Conservation (phyloP, 2,329 filamentous ascomycete species). For the Coleophoma eucalyptorum region DNA sequence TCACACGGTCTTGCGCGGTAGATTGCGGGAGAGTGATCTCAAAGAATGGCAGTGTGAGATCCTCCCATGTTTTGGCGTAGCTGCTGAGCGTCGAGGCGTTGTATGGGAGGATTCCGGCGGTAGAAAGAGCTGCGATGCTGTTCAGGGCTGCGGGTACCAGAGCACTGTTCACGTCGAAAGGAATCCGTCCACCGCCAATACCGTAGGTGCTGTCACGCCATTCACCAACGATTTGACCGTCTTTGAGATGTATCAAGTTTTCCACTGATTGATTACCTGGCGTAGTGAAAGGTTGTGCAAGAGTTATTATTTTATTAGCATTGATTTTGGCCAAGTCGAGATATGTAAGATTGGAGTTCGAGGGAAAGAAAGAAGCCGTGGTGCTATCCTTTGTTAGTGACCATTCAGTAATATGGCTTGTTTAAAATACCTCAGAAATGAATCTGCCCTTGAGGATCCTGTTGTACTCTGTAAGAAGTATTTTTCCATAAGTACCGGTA, state of each 20-base stretch:
- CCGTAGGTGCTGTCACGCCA: constrained; percentile 61
- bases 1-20: constrained; percentile 41
- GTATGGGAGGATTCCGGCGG: constrained; percentile 34
- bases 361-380: constrained; percentile 42
- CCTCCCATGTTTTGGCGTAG: constrained; percentile 60
- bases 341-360: constrained; percentile 51
- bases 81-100: constrained; percentile 41
- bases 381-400: constrained; percentile 29
- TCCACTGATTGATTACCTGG: constrained; percentile 39
- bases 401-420: background rate
- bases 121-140: constrained; percentile 49
- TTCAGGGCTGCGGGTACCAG: constrained; percentile 57
- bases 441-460: constrained; percentile 32
- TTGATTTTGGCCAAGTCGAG: constrained; percentile 45
- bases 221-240: constrained; percentile 51
- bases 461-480: constrained; percentile 49
- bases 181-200: constrained; percentile 57
- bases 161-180: constrained; percentile 62
- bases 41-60: constrained; percentile 56
- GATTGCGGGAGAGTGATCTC: constrained; percentile 37
- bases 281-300: constrained; percentile 48
- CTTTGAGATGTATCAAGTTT: constrained; percentile 56
- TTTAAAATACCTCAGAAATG: constrained; percentile 28
- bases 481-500: constrained; percentile 52
- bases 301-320: constrained; percentile 54